Percentiles rank a stretch among this genome's conserved stretches.
These are phyloP conservation scores for Marasmius tenuissimus DNA, from an alignment of 1,284 basidiomycete genomes.

Conservation along the genomic window DNA sequence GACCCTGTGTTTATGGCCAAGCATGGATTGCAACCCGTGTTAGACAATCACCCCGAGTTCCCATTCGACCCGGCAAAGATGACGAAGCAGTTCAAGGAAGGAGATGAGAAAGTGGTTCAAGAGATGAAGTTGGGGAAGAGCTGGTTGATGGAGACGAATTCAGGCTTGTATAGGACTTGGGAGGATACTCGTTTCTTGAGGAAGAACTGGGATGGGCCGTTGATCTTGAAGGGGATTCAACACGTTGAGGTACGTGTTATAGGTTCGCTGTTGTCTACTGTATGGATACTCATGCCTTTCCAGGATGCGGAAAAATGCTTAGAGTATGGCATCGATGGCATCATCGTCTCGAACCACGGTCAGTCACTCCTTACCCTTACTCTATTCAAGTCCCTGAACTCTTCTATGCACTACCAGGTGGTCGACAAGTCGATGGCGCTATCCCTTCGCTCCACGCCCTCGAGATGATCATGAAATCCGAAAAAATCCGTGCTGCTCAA, in stretches of 20 bases:
- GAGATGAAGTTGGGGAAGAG: slow-evolving; percentile 45
- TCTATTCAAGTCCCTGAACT: background rate
- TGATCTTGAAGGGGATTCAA: slow-evolving; percentile 74
- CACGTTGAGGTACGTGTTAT: slow-evolving; percentile 37
- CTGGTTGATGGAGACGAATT: slow-evolving; percentile 59
- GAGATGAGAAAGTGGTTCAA: slow-evolving; percentile 44
- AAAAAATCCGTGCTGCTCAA: slow-evolving; percentile 58
- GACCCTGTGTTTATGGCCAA: slow-evolving; percentile 74
- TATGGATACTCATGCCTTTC: slow-evolving; percentile 3
- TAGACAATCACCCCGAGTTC: slow-evolving; percentile 46
- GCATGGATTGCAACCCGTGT: slow-evolving; percentile 40
- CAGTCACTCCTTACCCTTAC: slow-evolving; percentile 9
- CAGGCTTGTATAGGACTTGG: slow-evolving; percentile 62
- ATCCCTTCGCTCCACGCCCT: slow-evolving; percentile 73
- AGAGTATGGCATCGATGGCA: slow-evolving; percentile 68
- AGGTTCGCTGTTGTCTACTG: background rate
- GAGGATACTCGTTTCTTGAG: slow-evolving; percentile 62
- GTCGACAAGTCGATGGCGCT: slow-evolving; percentile 80
- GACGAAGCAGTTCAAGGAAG: slow-evolving; percentile 36
- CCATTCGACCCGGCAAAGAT: slow-evolving; percentile 54
- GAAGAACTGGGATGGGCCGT: slow-evolving; percentile 67
- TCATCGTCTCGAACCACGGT: slow-evolving; percentile 85
- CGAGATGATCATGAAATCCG: slow-evolving; percentile 57
- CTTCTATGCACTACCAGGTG: slow-evolving; percentile 43
- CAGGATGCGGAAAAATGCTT: slow-evolving; percentile 72